A percentile compares a stretch with the other conserved stretches of the same genome.
Conservation (phyloP, 1,139 yeast genomes). For the Geotrichum restrictum region DNA sequence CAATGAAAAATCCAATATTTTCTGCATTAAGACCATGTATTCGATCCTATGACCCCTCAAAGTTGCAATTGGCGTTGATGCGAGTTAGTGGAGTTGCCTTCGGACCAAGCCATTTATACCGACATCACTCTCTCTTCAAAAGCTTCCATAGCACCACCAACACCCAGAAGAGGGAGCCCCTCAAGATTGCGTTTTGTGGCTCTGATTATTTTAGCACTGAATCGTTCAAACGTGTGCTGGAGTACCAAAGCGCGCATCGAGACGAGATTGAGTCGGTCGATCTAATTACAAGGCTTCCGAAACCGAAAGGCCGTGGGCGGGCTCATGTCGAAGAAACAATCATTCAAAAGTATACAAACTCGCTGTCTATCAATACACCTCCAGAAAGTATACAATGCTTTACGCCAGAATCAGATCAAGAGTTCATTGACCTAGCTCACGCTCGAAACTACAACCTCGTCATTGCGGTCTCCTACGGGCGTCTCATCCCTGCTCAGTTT, state of each 20-base stretch:
- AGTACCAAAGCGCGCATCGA: conserved; percentile 37
- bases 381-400: conserved; percentile 17
- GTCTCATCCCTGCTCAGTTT: conserved; percentile 63
- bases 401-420: conserved; percentile 33
- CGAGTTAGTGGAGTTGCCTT: background rate
- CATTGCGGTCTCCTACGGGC: conserved; percentile 87
- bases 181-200: conserved; percentile 68
- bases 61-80: too few species aligned
- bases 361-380: conserved; percentile 31
- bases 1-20: too few species aligned
- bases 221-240: conserved; percentile 49
- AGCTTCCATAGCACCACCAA: too few species aligned
- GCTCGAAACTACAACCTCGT: conserved; percentile 52
- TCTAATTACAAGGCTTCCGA: conserved; percentile 63
- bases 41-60: too few species aligned
- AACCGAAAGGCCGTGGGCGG: conserved; percentile 65
- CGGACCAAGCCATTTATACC: background rate
- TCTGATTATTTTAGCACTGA: conserved; percentile 69
- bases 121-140: background rate
- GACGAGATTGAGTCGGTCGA: conserved; percentile 47
- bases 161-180: too few species aligned
- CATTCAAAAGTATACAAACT: conserved; percentile 42
- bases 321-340: conserved; percentile 52
- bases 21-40: too few species aligned
- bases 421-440: conserved; percentile 45